Evolutionary conservation across 192 early-diverging fungal species (phyloP), one percentile per base, ranked within the genome.

Genomic region (Rhizoclosmatium globosum): DNA sequence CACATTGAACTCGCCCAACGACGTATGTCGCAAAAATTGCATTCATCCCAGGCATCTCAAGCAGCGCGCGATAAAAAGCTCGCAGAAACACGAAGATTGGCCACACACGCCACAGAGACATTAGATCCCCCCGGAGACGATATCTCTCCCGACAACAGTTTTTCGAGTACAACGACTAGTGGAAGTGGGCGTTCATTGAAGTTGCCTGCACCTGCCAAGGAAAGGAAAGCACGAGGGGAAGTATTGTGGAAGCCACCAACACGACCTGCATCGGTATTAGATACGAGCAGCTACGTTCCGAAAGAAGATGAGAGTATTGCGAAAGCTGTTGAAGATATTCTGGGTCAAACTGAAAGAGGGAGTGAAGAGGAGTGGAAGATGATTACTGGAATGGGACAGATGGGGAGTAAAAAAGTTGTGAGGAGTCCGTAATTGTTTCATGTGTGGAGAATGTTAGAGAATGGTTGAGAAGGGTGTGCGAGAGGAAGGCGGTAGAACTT

Each of bases 171-270:
- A 23, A 19, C 47, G 21, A 17, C 53, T 71, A 58, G 47, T 2
- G n/a, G 38, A 9, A 57, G 48, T 31, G 13, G 50, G 7, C 11
- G 48, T 15, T 9, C 19, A 43, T 45, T 74, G 43, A 74, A 74
- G 45, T 43, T 74, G 13, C 73, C 73, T 11, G 56, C 61, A 46
- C 31, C 57, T 11, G 43, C 45, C 21, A 50, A 66, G 31, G 74
- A 64, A 38, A 17, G 64, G n/a, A 76, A 76, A 67, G 74, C 61
- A 23, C 74, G 74, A 23, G 74, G 74, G 21, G 74, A 76, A 53
- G 64, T 76, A 38, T 50, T 76, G 64, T 76, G 74, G 74, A 76
- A 64, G 39, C 19, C 19, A 19, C 73, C 73, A 19, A 4, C 31
- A 11, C 7, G 9, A 45, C 38, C 45, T 6, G 21, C 9, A 42